Evolutionary conservation across 805 yeast genomes (phyloP), one percentile per base, ranked within the genome.

Genomic region (Tetrapisispora arboricola): DNA sequence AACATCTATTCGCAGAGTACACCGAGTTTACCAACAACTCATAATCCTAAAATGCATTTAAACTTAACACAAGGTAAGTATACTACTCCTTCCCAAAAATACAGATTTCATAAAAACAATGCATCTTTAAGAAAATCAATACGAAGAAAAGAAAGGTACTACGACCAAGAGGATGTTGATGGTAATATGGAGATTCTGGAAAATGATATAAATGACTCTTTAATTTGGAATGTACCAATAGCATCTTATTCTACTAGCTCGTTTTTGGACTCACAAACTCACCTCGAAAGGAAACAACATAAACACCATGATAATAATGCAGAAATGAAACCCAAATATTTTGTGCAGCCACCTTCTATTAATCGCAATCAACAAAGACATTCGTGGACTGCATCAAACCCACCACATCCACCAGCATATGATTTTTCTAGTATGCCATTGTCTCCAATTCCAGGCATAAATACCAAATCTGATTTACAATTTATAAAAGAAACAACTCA

Each of bases 141-240:
- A 17, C 52, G 53, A 30, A 57, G 56, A 37, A 57, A 57, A 34
- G 70, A 66, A 40, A 55, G 60, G 42, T 58, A 49, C 43, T 65
- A 58, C 47, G 69, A 66, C 16, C 63, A 63, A 21, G 55, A 50
- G 24, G 58, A 41, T 35, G 12, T 15, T 13, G 17, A 42, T 4
- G 27, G 38, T 10, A 24, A 16, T 13, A 24, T 46, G 12, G 51
- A 53, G 18, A 37, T 51, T 8, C 46, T 49, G 19, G 57, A 55
- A 17, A 39, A 63, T 39, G 68, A 67, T 22, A 60, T 66, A 20
- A 69, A 63, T 31, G 68, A 66, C 42, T 59, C 68, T 0, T 39
- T 66, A 13, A 69, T 73, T 41, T 74, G 72, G 67, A 73, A 74
- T 46, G 75, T 75, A 10, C 80, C 80, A 8, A 65, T 66, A 54